These are phyloP conservation scores for Phytopythium kandeliae DNA, from an alignment of 352 stramenopile species.

Conservation along the genomic window DNA sequence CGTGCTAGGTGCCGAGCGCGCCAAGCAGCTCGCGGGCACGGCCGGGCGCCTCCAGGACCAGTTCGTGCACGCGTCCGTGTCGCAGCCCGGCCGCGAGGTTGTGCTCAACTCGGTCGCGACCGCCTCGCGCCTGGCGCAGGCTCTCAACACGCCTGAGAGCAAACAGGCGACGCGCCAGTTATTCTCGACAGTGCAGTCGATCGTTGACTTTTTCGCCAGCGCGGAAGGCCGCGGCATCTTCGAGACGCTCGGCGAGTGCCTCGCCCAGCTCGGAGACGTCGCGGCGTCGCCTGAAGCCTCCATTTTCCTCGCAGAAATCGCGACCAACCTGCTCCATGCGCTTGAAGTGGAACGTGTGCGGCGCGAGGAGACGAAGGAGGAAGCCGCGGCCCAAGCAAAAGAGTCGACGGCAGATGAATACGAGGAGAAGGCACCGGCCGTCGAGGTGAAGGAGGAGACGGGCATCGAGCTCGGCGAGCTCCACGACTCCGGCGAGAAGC, in stretches of 20 bases:
- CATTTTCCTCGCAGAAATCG: slow-evolving; percentile 70
- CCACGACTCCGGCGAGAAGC: slow-evolving; percentile 13
- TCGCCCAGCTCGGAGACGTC: slow-evolving; percentile 45
- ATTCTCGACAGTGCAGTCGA: slow-evolving; percentile 55
- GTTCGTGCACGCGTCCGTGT: slow-evolving; percentile 41
- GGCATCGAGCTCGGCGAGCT: slow-evolving; percentile 17
- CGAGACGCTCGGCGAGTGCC: slow-evolving; percentile 40
- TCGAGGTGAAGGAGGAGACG: slow-evolving; percentile 5
- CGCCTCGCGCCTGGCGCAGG: slow-evolving; percentile 56
- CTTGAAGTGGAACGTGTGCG: slow-evolving; percentile 50
- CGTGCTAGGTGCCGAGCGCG: slow-evolving; percentile 48
- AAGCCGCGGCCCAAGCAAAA: slow-evolving; percentile 5
- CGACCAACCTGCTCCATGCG: slow-evolving; percentile 67
- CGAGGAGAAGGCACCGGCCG: slow-evolving; percentile 6
- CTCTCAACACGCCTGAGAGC: slow-evolving; percentile 65
- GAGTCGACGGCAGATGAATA: neutral
- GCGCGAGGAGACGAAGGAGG: slow-evolving; percentile 11
- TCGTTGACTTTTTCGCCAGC: slow-evolving; percentile 75
- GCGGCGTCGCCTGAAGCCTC: slow-evolving; percentile 61
- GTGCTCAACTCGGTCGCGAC: slow-evolving; percentile 61
- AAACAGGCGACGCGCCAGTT: slow-evolving; percentile 57
- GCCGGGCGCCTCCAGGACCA: slow-evolving; percentile 45
- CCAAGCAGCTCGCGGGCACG: slow-evolving; percentile 25
- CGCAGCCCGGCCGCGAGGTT: slow-evolving; percentile 47
- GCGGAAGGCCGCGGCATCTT: slow-evolving; percentile 50